Evolutionary conservation across 164 flowering plant species (phyloP), one percentile per base, ranked within the genome.

Genomic region (Aristolochia fimbriata): DNA sequence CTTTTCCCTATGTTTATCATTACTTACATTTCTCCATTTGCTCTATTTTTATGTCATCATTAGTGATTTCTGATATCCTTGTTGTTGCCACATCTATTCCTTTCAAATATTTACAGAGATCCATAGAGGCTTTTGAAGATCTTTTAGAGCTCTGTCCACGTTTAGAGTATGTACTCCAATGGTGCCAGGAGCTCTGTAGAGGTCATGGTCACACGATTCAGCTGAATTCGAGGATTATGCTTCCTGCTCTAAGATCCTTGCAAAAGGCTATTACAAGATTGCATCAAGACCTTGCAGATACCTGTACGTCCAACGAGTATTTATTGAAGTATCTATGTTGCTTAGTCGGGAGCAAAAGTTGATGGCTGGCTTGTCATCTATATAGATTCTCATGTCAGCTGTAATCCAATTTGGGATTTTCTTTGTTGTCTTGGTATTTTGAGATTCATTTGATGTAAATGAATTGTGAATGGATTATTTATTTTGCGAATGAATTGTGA

Each of bases 161-260:
- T 67, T 67, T 91, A 77, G 99, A 94, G 76, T 85, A 86, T 63
- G 73, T 88, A 43, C 88, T 94, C 53, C 73, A 75, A 6, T 94
- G 99, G 99, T 83, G 80, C 68, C 96, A 90, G 97, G 97, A 90
- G 68, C 73, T 93, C 43, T 90, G 91, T 72, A 88, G 85, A 74
- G 76, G 71, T 33, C 97, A 88, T 66, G 98, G 97, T 17, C 79
- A 65, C 56, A 63, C 76, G 15, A 90, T 93, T 72, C 84, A 84
- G 67, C 88, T 83, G 59, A 86, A 85, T 47, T 87, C 79, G 8
- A 83, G 91, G 69, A 82, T 71, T 56, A 68, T 87, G 66, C 94
- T 84, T 58, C 96, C 98, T 27, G 72, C 90, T 55, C 69, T 90
- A 46, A 87, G 86, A 75, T 87, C 97, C 25, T 75, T 90, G 76